Evolutionary conservation across 2,329 filamentous ascomycete genomes (phyloP).

Genomic region (Scopulariopsis brevicaulis): DNA sequence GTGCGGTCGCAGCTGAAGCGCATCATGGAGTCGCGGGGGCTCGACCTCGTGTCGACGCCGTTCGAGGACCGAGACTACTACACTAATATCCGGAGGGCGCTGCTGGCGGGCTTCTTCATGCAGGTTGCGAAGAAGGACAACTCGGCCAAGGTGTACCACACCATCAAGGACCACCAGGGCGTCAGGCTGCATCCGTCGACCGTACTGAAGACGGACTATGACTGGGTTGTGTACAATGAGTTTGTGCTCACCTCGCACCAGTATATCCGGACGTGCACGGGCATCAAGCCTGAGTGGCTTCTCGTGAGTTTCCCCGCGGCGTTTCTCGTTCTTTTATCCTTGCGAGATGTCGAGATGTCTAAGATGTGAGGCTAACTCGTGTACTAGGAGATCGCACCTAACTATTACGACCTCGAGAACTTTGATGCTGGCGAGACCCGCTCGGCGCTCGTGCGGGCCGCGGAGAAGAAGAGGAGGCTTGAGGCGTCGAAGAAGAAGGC

Average conservation of each 20-base stretch:
- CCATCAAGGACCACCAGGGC: conserved; percentile 91
- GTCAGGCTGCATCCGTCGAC: conserved; percentile 92
- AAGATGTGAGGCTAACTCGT: background rate
- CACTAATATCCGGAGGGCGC: conserved; percentile 85
- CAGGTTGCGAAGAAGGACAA: conserved; percentile 92
- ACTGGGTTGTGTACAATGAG: conserved; percentile 98
- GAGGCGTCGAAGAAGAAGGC: conserved; percentile 35
- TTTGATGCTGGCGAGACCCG: conserved; percentile 86
- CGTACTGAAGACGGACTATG: conserved; percentile 75
- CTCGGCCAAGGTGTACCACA: conserved; percentile 82
- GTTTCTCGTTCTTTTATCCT: background rate
- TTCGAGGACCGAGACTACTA: conserved; percentile 98
- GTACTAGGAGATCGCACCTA: conserved; percentile 81
- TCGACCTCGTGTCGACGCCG: conserved; percentile 78
- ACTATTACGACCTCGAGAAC: conserved; percentile 75
- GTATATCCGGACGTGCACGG: conserved; percentile 89
- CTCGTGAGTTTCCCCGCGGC: conserved; percentile 45
- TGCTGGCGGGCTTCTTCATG: conserved; percentile 98
- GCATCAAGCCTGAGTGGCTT: conserved; percentile 88
- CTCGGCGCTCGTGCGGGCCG: conserved; percentile 45
- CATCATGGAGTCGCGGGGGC: conserved; percentile 88
- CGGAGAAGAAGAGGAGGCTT: conserved; percentile 49
- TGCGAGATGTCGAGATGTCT: background rate
- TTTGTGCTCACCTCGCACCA: conserved; percentile 98
- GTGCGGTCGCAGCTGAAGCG: conserved; percentile 84